Evolutionary conservation across 805 yeast genomes (phyloP), one percentile per base, ranked within the genome.

Genomic region (Clavispora carvajalis): DNA sequence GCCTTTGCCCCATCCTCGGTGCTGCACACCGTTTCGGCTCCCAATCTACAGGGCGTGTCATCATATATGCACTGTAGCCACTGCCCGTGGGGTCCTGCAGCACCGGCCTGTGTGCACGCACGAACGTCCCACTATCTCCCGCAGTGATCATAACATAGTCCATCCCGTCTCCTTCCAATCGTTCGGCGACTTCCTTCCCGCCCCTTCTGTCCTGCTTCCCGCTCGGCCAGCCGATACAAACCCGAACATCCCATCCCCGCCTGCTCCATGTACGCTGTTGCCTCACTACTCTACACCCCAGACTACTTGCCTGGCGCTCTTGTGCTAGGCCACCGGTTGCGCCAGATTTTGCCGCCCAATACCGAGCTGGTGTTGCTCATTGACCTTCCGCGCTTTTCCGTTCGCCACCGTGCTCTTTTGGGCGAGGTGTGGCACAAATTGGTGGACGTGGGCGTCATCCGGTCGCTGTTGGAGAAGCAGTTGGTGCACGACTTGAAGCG

Each of bases 251-350:
- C n/a, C n/a, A n/a, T 18, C 3, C 19, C 18, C 22, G 22, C 23
- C 34, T 12, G 19, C 33, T 17, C 33, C 11, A 48, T 49, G 54
- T 36, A 37, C 31, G 53, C 54, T 15, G 41, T 49, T 21, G 53
- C 54, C 6, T 40, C 54, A 8, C 44, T 51, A 15, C 59, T 79
- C 22, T 79, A 73, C 54, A 65, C 74, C 19, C 58, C 71, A 13
- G 66, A 67, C 26, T 79, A 79, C 54, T 55, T 79, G 19, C 79
- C 83, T 1, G 85, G 85, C 15, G 76, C 79, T 0, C 59, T 78
- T 23, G 74, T 77, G 1, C 54, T 79, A 28, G 82, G 76, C 21
- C 52, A 51, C 19, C 52, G 61, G 12, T 37, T 59, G 41, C 49
- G 52, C 22, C 45, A 38, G 33, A 22, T 55, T 13, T 30, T 26